phyloP scores from a whole-genome alignment of 2,329 filamentous ascomycete species.

The Colletotrichum sp. region DNA sequence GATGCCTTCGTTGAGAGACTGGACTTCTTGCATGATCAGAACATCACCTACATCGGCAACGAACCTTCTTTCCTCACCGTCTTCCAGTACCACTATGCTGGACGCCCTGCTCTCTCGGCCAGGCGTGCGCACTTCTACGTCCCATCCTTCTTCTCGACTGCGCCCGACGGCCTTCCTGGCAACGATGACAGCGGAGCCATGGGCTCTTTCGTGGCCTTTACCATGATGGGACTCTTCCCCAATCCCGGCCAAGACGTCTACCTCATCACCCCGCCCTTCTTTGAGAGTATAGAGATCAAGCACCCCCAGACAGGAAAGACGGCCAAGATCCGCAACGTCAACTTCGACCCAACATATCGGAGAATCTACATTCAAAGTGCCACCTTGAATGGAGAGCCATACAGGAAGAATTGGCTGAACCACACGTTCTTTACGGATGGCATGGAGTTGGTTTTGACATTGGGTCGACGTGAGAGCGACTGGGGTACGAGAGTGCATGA shows the following conservation, averaged over 20 bases:
- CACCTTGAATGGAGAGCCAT: constrained; percentile 63
- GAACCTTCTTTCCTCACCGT: constrained; percentile 64
- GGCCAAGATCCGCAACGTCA: constrained; percentile 62
- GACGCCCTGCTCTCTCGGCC: constrained; percentile 61
- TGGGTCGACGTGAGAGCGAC: constrained; percentile 63
- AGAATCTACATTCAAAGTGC: constrained; percentile 70
- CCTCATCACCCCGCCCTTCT: constrained; percentile 73
- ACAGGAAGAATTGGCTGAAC: constrained; percentile 69
- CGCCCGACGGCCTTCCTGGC: constrained; percentile 64
- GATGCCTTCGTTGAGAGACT: constrained; percentile 62
- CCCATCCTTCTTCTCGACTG: constrained; percentile 64
- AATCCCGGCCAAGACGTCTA: constrained; percentile 73
- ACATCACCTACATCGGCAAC: constrained; percentile 71
- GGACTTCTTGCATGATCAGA: constrained; percentile 66
- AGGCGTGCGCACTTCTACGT: constrained; percentile 67
- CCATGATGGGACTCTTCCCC: constrained; percentile 74
- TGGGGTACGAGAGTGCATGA: constrained; percentile 68
- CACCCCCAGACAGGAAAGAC: constrained; percentile 62
- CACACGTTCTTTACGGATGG: constrained; percentile 72
- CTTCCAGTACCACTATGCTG: constrained; percentile 73
- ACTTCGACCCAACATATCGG: constrained; percentile 64
- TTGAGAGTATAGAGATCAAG: constrained; percentile 62
- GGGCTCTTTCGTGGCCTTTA: constrained; percentile 68
- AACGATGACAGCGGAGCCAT: constrained; percentile 76
- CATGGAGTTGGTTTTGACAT: constrained; percentile 64